Evolutionary conservation across 768 basidiomycete genomes (phyloP).

Genomic region (Pleurotus cornucopiae): DNA sequence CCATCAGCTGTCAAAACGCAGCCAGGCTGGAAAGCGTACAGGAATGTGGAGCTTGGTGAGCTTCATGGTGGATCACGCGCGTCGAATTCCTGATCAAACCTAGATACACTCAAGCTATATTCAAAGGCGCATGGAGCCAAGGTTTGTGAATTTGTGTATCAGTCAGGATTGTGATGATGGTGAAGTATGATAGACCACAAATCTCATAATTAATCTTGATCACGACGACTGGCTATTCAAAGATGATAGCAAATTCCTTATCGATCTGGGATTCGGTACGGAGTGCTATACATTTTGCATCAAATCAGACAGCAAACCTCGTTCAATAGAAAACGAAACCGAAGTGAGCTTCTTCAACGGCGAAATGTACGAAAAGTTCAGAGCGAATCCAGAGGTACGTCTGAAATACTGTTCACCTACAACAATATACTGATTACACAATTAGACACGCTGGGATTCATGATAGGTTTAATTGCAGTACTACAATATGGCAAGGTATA

Average conservation of each 20-base stretch:
- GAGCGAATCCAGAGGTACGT: slow-evolving; percentile 75
- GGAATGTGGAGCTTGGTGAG: slow-evolving; percentile 64
- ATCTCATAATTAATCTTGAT: slow-evolving; percentile 97
- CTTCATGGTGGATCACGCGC: slow-evolving; percentile 2
- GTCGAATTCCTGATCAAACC: slow-evolving; percentile 7
- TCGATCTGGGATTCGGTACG: slow-evolving; percentile 73
- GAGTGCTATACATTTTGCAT: slow-evolving; percentile 6
- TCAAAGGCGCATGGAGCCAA: slow-evolving; percentile 94
- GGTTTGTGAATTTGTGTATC: slow-evolving; percentile 35
- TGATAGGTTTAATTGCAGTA: slow-evolving; percentile 5
- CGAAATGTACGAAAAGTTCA: slow-evolving; percentile 75
- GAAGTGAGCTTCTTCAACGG: slow-evolving; percentile 91
- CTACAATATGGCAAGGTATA: slow-evolving; percentile 3
- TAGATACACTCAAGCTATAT: slow-evolving; percentile 94
- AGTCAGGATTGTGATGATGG: not conserved
- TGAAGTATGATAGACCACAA: slow-evolving; percentile 65
- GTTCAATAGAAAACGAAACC: slow-evolving; percentile 80
- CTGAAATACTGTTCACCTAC: not conserved
- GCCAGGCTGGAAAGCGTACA: slow-evolving; percentile 87
- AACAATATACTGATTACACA: not conserved
- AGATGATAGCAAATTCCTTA: slow-evolving; percentile 63
- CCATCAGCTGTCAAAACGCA: slow-evolving; percentile 64
- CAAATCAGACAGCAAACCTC: not conserved
- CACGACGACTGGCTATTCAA: slow-evolving; percentile 90
- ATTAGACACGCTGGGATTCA: slow-evolving; percentile 11